A percentile compares a stretch with the other conserved stretches of the same genome.
phyloP scores from a whole-genome alignment of 139 green algal genomes.

The Pseudopediastrum boryanum region DNA sequence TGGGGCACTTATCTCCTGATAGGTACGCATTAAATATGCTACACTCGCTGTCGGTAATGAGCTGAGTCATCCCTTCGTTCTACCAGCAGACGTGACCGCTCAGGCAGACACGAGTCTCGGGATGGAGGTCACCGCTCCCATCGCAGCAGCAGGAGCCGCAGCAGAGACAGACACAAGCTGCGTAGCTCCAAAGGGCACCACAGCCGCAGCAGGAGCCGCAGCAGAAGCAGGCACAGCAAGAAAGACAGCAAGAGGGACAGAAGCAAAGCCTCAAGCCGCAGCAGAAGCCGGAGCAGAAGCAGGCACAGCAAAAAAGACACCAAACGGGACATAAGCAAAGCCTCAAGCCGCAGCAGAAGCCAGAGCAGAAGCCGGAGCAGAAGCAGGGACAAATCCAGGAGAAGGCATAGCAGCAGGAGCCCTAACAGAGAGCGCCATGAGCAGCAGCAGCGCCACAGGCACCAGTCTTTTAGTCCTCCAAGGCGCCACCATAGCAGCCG shows the following conservation, averaged over 20 bases:
- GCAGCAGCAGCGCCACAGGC: too few relatives aligned
- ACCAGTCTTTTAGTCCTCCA: too few relatives aligned
- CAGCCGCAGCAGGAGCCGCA: neutral
- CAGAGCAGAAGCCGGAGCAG: constrained; percentile 4
- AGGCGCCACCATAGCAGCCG: too few relatives aligned
- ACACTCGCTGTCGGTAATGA: too few relatives aligned
- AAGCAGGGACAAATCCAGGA: neutral
- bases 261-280: too few relatives aligned
- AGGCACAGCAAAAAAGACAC: constrained; percentile 1
- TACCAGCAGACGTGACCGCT: too few relatives aligned
- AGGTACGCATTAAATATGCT: too few relatives aligned
- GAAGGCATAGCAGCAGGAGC: neutral
- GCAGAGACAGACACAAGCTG: neutral
- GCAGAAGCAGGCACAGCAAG: constrained; percentile 15
- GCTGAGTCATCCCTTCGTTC: too few relatives aligned
- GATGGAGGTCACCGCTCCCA: neutral
- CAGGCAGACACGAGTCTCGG: too few relatives aligned
- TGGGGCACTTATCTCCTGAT: too few relatives aligned
- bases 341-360: neutral
- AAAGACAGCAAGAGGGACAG: neutral
- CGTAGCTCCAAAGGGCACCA: too few relatives aligned
- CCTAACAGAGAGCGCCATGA: neutral
- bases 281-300: neutral
- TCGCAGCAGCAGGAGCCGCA: too few relatives aligned
- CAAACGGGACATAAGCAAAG: neutral